Base-by-base conservation (phyloP, 192 early-diverging fungal species). In the Geranomyces variabilis region DNA sequence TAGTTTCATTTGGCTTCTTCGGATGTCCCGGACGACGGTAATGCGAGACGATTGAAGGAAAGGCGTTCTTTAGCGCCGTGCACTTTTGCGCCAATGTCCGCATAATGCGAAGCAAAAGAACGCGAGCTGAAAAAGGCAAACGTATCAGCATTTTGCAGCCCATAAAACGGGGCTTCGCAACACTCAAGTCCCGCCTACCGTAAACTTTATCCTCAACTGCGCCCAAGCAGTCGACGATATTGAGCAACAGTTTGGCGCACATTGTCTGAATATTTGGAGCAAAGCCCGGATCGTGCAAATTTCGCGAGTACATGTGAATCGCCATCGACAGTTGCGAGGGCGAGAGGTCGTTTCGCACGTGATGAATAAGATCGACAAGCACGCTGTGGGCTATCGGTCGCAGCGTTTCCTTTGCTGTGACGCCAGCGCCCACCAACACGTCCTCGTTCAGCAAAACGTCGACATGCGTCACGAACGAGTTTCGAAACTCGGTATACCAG, bases 351-450 rank as follows among this genome's bases (percentile, higher is more conserved):
- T 83, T 81, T 22, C 97, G 91, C 48, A 98, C 91, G 80, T 96
- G 92, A 75, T 98, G 96, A 63, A 99, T 91, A 57, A 99, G 79
- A 77, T 99, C 97, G 0, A 95, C 94, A 10, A 99, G 84, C 80
- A 97, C 93, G 72, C 92, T 94, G 75, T 97, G 94, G 0, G 94
- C 95, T 57, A 96, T 80, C 3, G 95, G 93, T 66, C 93, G 90
- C 64, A 99, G 69, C 0, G 94, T 96, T 73, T 98, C 95, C 60
- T 90, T 90, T 30, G 90, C 91, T 8, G 97, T 97, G 8, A 98
- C 92, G 6, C 96, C 96, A 1, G 90, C 86, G 31, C 96, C 96
- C 26, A 96, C 88, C 31, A 99, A 75, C 0, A 99, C 92, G 73
- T 96, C 90, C 77, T 97, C 96, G 76, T 96, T 92, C 59, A 99